These are phyloP conservation scores for Chlamydomonas sphaeroides DNA, from an alignment of 139 green algal species.

Conservation along the genomic window DNA sequence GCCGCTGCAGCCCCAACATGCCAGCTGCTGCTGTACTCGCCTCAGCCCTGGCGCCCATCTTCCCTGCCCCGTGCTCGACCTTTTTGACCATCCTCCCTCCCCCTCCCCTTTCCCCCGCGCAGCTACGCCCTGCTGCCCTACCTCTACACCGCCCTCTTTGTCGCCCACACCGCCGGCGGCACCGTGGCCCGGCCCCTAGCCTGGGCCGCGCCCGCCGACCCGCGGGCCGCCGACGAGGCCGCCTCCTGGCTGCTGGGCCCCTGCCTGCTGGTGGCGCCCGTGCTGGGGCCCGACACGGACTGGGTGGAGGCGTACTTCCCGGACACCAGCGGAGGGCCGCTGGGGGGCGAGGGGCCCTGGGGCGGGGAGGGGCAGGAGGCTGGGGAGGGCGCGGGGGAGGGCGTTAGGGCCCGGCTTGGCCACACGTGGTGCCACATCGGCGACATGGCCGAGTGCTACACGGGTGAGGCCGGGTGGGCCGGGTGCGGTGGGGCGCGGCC, in stretches of 20 bases:
- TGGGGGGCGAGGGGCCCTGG: too few species aligned
- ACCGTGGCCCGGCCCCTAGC: slow-evolving; percentile 75
- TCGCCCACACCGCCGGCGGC: slow-evolving; percentile 50
- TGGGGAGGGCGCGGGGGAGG: too few species aligned
- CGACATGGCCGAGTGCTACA: slow-evolving; percentile 18
- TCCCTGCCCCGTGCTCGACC: too few species aligned
- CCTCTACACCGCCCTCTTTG: slow-evolving; percentile 71
- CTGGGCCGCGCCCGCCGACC: slow-evolving; percentile 17
- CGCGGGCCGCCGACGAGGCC: neutral
- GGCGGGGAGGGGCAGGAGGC: too few species aligned
- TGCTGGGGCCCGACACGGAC: slow-evolving; percentile 15
- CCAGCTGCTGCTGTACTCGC: neutral
- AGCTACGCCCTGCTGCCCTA: slow-evolving; percentile 77
- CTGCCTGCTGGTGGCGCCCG: neutral
- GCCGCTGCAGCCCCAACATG: too few species aligned
- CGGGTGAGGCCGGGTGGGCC: neutral
- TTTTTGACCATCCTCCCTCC: neutral
- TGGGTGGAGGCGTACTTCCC: slow-evolving; percentile 14
- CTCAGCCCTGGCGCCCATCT: too few species aligned
- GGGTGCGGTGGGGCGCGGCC: neutral
- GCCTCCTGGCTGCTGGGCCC: neutral
- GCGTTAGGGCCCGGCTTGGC: too few species aligned
- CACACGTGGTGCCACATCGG: slow-evolving; percentile 11
- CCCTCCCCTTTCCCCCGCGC: neutral
- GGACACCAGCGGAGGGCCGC: too few species aligned